Evolutionary conservation across 192 early-diverging fungal species (phyloP), one percentile per base, ranked within the genome.

Genomic region (Jimgerdemannia lactiflua): DNA sequence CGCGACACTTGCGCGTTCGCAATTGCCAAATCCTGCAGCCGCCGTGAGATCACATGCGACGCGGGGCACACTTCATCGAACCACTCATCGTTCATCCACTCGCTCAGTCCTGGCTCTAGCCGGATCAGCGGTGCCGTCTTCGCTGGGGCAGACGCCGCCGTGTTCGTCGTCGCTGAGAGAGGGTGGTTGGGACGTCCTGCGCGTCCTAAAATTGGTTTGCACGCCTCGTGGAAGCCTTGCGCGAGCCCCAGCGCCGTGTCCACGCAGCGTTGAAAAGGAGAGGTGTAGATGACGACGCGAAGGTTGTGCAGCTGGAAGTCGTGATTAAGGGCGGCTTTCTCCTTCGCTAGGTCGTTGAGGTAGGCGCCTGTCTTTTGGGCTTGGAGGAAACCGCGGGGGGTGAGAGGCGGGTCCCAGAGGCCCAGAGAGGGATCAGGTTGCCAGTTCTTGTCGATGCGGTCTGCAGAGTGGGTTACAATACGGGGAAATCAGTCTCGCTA

Each of bases 251-350:
- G 49, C 0, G 74, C 40, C 10, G 80, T 82, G 42, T 82, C 80
- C n/a, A 82, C 73, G 29, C 80, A 82, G 40, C 80, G 77, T n/a
- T 78, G 80, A 42, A 82, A 82, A 40, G 80, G 80, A 17, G 80
- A 82, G 42, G 74, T 70, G 39, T 78, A 73, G 17, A 82, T 65
- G 20, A 82, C 68, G 40, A 82, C 42, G 4, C 63, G 73, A 17
- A 75, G n/a, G 6, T 64, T 78, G 44, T 73, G n/a, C 3, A 65
- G 69, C 29, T 78, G 63, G 29, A 78, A 42, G 17, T 71, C 65
- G 39, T 71, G 70, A 59, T 59, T 59, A 10, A 59, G 49, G 49
- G 49, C 49, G 49, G 49, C 49, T 14, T 59, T 59, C 39, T 70
- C 63, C 8, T 44, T 67, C 44, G 78, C 44, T 18, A 82, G 43